Base-by-base conservation (phyloP, 1,284 basidiomycete genomes). In the Moesziomyces aphidis region DNA sequence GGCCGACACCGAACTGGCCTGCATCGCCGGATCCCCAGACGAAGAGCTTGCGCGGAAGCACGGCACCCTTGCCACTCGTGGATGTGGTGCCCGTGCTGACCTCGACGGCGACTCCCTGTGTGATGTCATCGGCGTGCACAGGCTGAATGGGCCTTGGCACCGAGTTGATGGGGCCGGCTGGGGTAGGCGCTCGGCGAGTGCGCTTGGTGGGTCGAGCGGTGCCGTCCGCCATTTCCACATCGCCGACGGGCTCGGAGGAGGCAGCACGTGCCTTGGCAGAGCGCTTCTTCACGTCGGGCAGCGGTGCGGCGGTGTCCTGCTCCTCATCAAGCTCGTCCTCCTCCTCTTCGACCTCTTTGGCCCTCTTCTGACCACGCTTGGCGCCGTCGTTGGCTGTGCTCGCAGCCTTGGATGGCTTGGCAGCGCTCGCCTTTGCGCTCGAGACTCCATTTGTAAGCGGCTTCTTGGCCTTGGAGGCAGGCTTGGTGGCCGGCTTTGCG, bases 11-110 rank as follows among this genome's bases (percentile, higher is more conserved):
- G 31, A 82, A 76, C 55, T 84, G 82, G 24, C 82, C 82, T 11
- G 80, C 79, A 50, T 84, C 82, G 28, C 81, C 82, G 9, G 77
- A 82, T 36, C 82, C 82, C 77, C 80, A 84, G 2, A 84, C 80
- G 57, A 84, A 83, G 49, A 82, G 72, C 60, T 82, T 77, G n/a
- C 80, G 74, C 3, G 74, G 65, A 15, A 81, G 69, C 31, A 79
- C 69, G 11, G 49, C 51, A 28, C 70, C 69, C 13, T 73, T 65
- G 19, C 63, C 72, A 3, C 55, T 28, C 1, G 69, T 59, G 9
- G 69, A 39, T 10, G 44, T 24, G 13, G 39, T 54, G 15, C 61
- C 67, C 0, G 53, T 59, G 57, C 39, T 64, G 42, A 70, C 67
- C 39, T 64, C 67, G 19, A 70, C 67, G 22, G 67, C 67, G 42